Base-by-base conservation (phyloP, 192 early-diverging fungal species). In the Chytriomyces sp. region DNA sequence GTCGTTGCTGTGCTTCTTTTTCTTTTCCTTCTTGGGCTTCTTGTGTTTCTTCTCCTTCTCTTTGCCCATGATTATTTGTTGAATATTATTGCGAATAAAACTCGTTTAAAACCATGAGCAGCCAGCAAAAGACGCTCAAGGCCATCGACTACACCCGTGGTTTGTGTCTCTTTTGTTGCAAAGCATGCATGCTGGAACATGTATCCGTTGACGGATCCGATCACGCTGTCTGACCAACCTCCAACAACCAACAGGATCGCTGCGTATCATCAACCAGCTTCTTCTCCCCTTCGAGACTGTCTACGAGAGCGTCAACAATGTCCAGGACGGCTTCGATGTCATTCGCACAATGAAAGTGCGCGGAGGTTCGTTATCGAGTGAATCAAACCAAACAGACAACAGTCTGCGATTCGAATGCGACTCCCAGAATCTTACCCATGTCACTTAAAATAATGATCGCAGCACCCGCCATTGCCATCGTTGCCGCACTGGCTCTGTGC, bases 381-480 rank as follows among this genome's bases (percentile, higher is more conserved):
- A 2, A 57, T 18, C 3, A 2, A 35, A 2, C 28, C 28, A 35
- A 35, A 35, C 28, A 35, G 28, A 35, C 28, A 35, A 35, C 28
- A 35, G 28, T 35, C 2, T 35, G 28, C 53, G n/a, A n/a, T n/a
- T n/a, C n/a, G 53, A 57, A 18, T 57, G 53, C 53, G 9, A 11
- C 1, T 2, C 24, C 46, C 20, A 62, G 5, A 5, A 66, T 6
- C n/a, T 57, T 23, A 65, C 49, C 35, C 20, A 53, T 16, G 35
- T 2, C 53, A 11, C 20, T 57, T 57, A 1, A 57, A 57, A 57
- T 3, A 11, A 18, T 35, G 28, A 35, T 24, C 6, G 49, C 45
- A 76, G 96, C 97, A 5, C 97, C 97, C 7, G 97, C 97, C 16
- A 99, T 99, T 72, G 97, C 95, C 75, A 96, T 99, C 67, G 95